A percentile compares a stretch with the other conserved stretches of the same genome.
These are phyloP conservation scores for Calonectria ilicicola DNA, from an alignment of 2,329 filamentous ascomycete species.

Conservation along the genomic window DNA sequence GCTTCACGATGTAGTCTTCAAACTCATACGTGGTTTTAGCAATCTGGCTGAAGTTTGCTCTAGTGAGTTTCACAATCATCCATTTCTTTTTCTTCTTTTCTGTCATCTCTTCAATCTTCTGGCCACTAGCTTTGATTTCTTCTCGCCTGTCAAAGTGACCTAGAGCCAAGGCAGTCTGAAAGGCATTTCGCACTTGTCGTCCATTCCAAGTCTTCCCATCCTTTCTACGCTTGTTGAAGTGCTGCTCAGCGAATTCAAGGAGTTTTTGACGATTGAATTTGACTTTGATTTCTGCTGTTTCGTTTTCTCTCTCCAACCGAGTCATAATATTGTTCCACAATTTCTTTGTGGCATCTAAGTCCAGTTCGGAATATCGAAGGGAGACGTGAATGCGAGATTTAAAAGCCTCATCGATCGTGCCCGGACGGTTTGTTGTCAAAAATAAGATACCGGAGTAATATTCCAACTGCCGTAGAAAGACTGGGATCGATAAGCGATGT, in stretches of 20 bases:
- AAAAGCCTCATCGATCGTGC: conserved; percentile 14
- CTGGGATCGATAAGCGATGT: neutral
- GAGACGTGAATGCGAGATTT: conserved; percentile 14
- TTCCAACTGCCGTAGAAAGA: conserved; percentile 10
- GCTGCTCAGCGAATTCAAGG: neutral
- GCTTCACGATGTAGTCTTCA: neutral
- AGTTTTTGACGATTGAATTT: conserved; percentile 10
- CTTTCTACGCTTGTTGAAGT: neutral
- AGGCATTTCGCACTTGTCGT: conserved; percentile 23
- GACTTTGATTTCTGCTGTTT: neutral
- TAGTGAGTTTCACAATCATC: neutral
- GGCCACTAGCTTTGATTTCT: neutral
- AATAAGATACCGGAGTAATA: conserved; percentile 13
- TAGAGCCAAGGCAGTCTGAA: conserved; percentile 17
- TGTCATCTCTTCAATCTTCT: neutral
- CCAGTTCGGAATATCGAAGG: neutral
- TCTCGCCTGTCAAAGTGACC: conserved; percentile 4
- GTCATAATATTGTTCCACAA: conserved; percentile 11
- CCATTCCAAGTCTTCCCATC: conserved; percentile 14
- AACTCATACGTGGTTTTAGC: neutral
- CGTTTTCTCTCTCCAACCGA: neutral
- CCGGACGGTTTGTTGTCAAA: conserved; percentile 16
- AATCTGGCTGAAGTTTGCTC: neutral
- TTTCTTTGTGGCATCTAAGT: neutral
- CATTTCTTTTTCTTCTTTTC: neutral